Conservation (phyloP, 1,284 basidiomycete genomes). For the Sanghuangporus sanghuang region DNA sequence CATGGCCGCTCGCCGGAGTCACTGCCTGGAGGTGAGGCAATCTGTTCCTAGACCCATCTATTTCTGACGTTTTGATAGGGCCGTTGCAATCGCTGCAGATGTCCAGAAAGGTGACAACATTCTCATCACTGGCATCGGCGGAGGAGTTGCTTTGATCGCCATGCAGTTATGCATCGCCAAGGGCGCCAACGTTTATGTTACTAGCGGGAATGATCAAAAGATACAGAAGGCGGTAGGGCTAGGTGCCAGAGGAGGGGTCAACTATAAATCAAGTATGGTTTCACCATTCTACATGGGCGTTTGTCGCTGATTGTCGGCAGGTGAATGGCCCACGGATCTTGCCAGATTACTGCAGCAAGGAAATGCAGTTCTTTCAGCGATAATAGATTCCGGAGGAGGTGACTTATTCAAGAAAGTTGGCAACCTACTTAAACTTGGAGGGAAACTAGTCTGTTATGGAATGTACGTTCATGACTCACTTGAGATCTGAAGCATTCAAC, state of each 20-base stretch:
- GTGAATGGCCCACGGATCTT: conserved; percentile 61
- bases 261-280: conserved; percentile 62
- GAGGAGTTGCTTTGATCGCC: conserved; percentile 77
- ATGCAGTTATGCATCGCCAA: conserved; percentile 74
- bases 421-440: conserved; percentile 63
- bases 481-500: conserved; percentile 13
- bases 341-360: conserved; percentile 42
- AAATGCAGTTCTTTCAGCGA: conserved; percentile 49
- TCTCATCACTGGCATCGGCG: conserved; percentile 77
- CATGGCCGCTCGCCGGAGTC: conserved; percentile 72
- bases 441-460: conserved; percentile 70
- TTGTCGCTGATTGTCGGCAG: conserved; percentile 28
- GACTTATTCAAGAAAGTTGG: conserved; percentile 60
- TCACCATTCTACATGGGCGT: not conserved
- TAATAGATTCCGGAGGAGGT: conserved; percentile 81
- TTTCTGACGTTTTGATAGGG: conserved; percentile 36
- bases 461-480: conserved; percentile 45
- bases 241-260: conserved; percentile 76
- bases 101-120: conserved; percentile 66
- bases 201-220: conserved; percentile 68
- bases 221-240: conserved; percentile 60
- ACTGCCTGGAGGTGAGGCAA: conserved; percentile 74
- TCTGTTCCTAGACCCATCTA: not conserved
- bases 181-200: conserved; percentile 82
- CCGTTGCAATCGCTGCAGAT: conserved; percentile 63